These are phyloP conservation scores for Entomophthora muscae DNA, from an alignment of 371 early-diverging fungal species.

Conservation along the genomic window DNA sequence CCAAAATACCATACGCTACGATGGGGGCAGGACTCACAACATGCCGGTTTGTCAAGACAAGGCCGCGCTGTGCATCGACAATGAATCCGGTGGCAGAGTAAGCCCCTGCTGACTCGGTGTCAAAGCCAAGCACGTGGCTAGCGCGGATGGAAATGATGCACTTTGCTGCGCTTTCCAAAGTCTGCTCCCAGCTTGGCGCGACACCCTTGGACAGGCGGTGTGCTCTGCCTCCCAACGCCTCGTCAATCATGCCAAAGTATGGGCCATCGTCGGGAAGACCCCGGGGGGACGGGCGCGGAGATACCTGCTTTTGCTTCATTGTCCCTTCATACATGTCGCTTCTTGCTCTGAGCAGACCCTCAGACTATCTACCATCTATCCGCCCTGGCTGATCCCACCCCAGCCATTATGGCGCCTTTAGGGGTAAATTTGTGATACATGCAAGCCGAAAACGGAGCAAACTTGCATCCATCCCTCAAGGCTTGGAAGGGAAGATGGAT, in stretches of 20 bases:
- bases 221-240: neutral
- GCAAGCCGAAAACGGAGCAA: too few relatives aligned
- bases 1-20: conserved; percentile 69
- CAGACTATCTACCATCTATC: too few relatives aligned
- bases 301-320: neutral
- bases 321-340: too few relatives aligned
- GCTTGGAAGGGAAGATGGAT: too few relatives aligned
- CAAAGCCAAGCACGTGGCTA: conserved; percentile 64
- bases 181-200: conserved; percentile 40
- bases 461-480: too few relatives aligned
- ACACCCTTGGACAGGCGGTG: neutral
- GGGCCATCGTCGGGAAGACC: neutral
- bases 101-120: conserved; percentile 65
- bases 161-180: conserved; percentile 49
- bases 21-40: conserved; percentile 85
- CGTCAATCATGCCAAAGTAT: neutral
- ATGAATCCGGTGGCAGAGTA: conserved; percentile 84
- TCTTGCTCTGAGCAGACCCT: too few relatives aligned
- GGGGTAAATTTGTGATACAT: too few relatives aligned
- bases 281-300: neutral
- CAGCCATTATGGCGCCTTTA: too few relatives aligned
- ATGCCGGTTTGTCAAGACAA: conserved; percentile 85
- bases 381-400: too few relatives aligned
- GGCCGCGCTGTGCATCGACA: conserved; percentile 70
- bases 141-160: conserved; percentile 75